Base-by-base conservation (phyloP, 352 stramenopile species). In the Peronospora destructor region DNA sequence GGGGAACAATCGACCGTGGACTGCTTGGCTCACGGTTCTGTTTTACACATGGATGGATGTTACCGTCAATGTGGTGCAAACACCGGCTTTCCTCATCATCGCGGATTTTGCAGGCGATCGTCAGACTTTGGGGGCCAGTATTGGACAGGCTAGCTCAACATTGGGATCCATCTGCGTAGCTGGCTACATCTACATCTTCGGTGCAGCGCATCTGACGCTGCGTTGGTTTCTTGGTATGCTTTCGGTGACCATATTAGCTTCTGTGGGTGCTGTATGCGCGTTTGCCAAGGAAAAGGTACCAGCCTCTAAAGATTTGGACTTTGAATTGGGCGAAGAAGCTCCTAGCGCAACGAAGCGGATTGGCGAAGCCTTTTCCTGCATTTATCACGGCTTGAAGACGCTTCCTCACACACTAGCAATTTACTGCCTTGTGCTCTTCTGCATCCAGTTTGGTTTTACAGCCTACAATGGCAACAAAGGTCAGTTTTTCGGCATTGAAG, bases 41-140 rank as follows among this genome's bases (percentile, higher is more conserved):
- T 87, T 87, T 55, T 91, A 91, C 59, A 77, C 75, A 19, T 91
- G 75, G 77, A 91, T 89, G 75, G 80, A 91, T 42, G 66, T 89
- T 36, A 91, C 77, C 0, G 73, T 87, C 25, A 91, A 91, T 55
- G 65, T 87, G 12, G 76, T 87, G 32, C 75, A 87, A 61, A 85
- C 76, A 6, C 77, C 76, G 0, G 76, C 71, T 4, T 73, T 82
- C 26, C 56, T 89, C 36, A 71, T 91, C 50, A 80, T 89, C 32
- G 73, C 76, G 0, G 77, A 91, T 45, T 88, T 91, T 51, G 77
- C 76, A 1, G 80, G 77, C 3, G 70, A 88, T 12, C 70, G 76
- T 3, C 77, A 89, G 56, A 88, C 77, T 4, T 47, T 82, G 0
- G 77, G 71, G 0, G 68, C 73, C 1, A 73, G 65, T 6, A 84